phyloP scores from a whole-genome alignment of 225 moss, liverwort and hornwort species.

The Marchantia paleacea region DNA sequence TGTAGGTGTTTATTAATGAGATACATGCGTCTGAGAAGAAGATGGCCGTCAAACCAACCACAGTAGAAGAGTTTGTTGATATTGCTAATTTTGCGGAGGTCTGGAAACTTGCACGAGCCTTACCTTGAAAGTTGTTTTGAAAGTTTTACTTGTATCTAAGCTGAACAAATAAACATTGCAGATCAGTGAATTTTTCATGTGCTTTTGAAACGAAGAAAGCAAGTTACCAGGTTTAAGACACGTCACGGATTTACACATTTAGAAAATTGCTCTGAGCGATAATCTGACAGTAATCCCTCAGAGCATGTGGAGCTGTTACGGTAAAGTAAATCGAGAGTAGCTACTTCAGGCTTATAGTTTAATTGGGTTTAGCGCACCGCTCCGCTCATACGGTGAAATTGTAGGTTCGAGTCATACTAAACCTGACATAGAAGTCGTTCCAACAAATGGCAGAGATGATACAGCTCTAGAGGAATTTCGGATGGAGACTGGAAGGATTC shows the following conservation, averaged over 20 bases:
- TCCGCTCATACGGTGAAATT: background rate
- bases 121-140: background rate
- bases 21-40: constrained; percentile 72
- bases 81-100: constrained; percentile 78
- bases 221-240: background rate
- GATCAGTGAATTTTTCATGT: background rate
- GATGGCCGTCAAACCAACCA: constrained; percentile 48
- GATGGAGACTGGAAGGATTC: background rate
- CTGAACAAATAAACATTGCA: background rate
- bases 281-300: background rate
- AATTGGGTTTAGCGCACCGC: background rate
- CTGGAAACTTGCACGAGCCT: background rate
- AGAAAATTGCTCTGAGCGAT: background rate
- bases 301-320: background rate
- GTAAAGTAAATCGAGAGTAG: background rate
- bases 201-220: background rate
- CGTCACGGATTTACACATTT: background rate
- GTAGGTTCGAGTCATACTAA: background rate
- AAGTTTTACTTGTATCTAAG: background rate
- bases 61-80: constrained; percentile 84
- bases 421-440: background rate
- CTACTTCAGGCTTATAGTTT: background rate
- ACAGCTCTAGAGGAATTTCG: background rate
- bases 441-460: background rate
- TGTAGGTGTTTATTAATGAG: constrained; percentile 68